These are phyloP conservation scores for Eutrema heterophyllum DNA, from an alignment of 345 rosid species.

Conservation along the genomic window DNA sequence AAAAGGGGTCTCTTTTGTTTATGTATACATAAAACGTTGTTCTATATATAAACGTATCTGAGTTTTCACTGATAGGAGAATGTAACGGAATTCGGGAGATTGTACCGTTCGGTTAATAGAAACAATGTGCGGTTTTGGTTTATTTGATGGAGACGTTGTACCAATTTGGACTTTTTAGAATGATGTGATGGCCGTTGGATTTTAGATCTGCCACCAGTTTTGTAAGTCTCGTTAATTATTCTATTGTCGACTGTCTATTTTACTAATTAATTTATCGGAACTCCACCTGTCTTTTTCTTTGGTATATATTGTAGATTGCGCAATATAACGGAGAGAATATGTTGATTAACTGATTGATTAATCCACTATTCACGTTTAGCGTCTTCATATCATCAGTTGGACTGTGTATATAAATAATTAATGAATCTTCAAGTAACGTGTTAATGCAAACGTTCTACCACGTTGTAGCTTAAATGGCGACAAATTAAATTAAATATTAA, in stretches of 20 bases:
- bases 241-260: background rate
- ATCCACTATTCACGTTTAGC: background rate
- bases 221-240: background rate
- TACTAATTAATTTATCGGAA: background rate
- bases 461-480: background rate
- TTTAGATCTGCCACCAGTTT: background rate
- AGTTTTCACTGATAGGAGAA: background rate
- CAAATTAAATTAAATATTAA: background rate
- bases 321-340: background rate
- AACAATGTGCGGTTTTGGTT: background rate
- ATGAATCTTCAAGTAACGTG: background rate
- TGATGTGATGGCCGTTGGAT: slow-evolving; percentile 11
- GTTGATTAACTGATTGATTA: background rate
- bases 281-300: background rate
- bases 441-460: background rate
- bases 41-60: background rate
- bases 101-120: background rate
- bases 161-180: background rate
- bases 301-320: background rate
- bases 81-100: background rate
- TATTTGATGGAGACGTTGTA: slow-evolving; percentile 4
- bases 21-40: background rate
- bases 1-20: too few relatives aligned
- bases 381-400: background rate
- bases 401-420: background rate